phyloP scores from a whole-genome alignment of 176 grass and related monocot genomes.

The Musa schizocarpa region DNA sequence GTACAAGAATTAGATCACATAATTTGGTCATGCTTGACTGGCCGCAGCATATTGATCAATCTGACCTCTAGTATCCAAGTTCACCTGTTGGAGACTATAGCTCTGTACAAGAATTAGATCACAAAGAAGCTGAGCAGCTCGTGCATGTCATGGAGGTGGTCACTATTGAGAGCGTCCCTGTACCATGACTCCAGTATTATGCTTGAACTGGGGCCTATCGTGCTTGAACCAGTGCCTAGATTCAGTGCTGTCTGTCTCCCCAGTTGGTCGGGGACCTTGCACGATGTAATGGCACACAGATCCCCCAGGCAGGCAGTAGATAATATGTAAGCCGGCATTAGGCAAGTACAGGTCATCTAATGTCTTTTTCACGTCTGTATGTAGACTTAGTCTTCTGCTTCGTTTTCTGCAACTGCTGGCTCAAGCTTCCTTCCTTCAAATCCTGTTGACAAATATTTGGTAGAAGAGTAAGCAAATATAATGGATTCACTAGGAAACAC shows the following conservation, averaged over 20 bases:
- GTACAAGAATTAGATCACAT: slow-evolving; percentile 33
- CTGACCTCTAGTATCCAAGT: slow-evolving; percentile 20
- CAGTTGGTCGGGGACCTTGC: slow-evolving; percentile 1
- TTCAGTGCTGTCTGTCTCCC: not conserved
- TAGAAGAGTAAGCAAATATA: not conserved
- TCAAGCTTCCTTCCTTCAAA: slow-evolving; percentile 43
- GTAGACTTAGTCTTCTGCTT: slow-evolving; percentile 49
- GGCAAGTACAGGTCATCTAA: slow-evolving; percentile 31
- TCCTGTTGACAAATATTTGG: slow-evolving; percentile 25
- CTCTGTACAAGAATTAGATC: not conserved
- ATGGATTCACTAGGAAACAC: not conserved
- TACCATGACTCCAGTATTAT: not conserved
- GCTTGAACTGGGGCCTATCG: not conserved
- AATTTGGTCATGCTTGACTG: slow-evolving; percentile 22
- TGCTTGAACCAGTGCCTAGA: not conserved
- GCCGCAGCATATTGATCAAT: slow-evolving; percentile 11
- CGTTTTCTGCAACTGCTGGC: slow-evolving; percentile 51
- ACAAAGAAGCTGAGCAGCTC: not conserved
- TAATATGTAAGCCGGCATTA: slow-evolving; percentile 12
- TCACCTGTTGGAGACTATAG: slow-evolving; percentile 2
- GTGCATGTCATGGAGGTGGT: not conserved
- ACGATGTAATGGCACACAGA: slow-evolving; percentile 4
- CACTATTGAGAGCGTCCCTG: not conserved
- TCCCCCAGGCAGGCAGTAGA: slow-evolving; percentile 11
- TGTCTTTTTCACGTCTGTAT: slow-evolving; percentile 53